Conservation (phyloP, 2,329 filamentous ascomycete species). For the Dothideomycetes sp. region DNA sequence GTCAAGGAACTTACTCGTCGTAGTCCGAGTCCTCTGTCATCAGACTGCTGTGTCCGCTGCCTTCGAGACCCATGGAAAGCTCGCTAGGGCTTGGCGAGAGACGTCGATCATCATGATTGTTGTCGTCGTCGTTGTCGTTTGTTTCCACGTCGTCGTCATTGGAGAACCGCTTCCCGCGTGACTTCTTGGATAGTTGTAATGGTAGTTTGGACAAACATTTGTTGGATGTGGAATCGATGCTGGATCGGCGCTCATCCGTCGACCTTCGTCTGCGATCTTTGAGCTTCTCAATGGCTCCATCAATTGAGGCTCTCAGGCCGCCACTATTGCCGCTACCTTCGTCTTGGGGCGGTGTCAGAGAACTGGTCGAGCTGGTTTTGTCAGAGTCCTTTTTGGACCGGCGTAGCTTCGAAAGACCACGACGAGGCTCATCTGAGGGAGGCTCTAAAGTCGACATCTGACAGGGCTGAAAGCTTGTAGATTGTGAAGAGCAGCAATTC, state of each 20-base stretch:
- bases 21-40: conserved; percentile 40
- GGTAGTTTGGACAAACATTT: conserved; percentile 44
- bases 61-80: conserved; percentile 30
- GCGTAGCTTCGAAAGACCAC: conserved; percentile 17
- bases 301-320: conserved; percentile 22
- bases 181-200: conserved; percentile 27
- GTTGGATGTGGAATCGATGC: conserved; percentile 21
- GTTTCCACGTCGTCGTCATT: conserved; percentile 7
- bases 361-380: conserved; percentile 18
- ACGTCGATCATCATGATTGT: too few species aligned
- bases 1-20: conserved; percentile 21
- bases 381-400: conserved; percentile 15
- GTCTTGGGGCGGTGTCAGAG: conserved; percentile 17
- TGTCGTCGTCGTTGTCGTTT: neutral
- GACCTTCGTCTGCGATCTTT: conserved; percentile 25
- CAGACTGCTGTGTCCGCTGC: conserved; percentile 37
- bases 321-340: conserved; percentile 13
- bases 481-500: too few species aligned
- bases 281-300: conserved; percentile 29
- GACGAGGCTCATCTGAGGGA: conserved; percentile 13
- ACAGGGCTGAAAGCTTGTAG: neutral
- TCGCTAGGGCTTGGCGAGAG: conserved; percentile 20
- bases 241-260: conserved; percentile 27
- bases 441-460: conserved; percentile 1
- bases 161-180: conserved; percentile 22